Percentiles rank a stretch among this genome's conserved stretches.
phyloP scores from a whole-genome alignment of 2,329 filamentous ascomycete species.

The Diaporthe sp. region DNA sequence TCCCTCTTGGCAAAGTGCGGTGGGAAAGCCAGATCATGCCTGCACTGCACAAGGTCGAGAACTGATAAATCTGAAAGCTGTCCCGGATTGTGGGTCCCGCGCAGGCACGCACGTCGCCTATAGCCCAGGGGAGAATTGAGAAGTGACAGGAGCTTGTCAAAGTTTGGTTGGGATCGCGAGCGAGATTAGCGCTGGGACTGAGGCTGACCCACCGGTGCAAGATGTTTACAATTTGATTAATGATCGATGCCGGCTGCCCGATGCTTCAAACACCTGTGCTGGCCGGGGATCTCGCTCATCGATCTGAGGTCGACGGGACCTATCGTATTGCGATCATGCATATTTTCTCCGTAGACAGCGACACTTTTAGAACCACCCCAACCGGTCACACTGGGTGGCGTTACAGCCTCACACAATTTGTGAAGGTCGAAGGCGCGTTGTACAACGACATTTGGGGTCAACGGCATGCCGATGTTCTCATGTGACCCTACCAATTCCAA shows the following conservation, averaged over 20 bases:
- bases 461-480: not conserved
- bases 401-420: not conserved
- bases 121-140: constrained; percentile 23
- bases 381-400: not conserved
- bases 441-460: not conserved
- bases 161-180: constrained; percentile 25
- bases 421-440: not conserved
- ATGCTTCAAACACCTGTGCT: not conserved
- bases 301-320: constrained; percentile 1
- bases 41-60: constrained; percentile 2
- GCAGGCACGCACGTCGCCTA: constrained; percentile 6
- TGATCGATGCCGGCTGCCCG: constrained; percentile 19
- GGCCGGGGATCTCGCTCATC: not conserved
- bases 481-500: constrained; percentile 17
- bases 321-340: constrained; percentile 16
- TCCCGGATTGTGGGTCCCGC: constrained; percentile 35
- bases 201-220: constrained; percentile 24
- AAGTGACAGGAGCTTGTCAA: constrained; percentile 34
- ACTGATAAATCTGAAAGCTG: constrained; percentile 32
- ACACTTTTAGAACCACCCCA: not conserved
- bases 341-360: not conserved
- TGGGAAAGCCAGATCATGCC: constrained; percentile 22
- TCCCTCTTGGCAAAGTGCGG: constrained; percentile 16
- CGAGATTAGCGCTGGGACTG: constrained; percentile 18
- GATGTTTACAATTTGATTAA: constrained; percentile 14